These are phyloP conservation scores for Lantana camara DNA, from an alignment of 257 asterid species.

Conservation along the genomic window DNA sequence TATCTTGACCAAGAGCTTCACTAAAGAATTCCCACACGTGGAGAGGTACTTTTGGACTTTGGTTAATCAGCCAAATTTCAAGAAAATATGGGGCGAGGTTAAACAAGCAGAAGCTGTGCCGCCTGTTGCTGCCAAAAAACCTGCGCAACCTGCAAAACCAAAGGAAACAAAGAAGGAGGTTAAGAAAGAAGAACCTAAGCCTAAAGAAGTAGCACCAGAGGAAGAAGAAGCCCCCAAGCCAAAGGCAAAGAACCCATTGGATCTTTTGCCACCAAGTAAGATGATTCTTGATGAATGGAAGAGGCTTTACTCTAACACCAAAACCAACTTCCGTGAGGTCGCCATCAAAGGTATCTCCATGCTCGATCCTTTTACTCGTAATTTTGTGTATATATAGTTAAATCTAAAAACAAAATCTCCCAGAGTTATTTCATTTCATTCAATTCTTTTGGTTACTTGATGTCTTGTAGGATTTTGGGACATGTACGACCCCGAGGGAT, in stretches of 20 bases:
- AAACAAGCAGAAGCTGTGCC: constrained; percentile 65
- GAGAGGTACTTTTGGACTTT: constrained; percentile 93
- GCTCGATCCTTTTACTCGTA: too few relatives aligned
- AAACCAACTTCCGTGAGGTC: constrained; percentile 92
- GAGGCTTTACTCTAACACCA: constrained; percentile 96
- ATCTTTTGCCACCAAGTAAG: constrained; percentile 88
- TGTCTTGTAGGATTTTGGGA: constrained; percentile 87
- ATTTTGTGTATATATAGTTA: too few relatives aligned
- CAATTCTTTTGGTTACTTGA: background rate
- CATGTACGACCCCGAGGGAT: constrained; percentile 96
- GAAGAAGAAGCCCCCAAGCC: constrained; percentile 91
- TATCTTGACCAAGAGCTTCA: constrained; percentile 73
- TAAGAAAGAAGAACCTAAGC: constrained; percentile 62
- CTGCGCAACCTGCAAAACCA: constrained; percentile 68
- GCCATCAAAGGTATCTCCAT: constrained; percentile 69
- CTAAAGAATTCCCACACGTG: constrained; percentile 87
- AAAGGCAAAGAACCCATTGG: constrained; percentile 89
- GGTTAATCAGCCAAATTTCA: constrained; percentile 82
- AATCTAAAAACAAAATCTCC: too few relatives aligned
- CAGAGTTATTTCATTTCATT: too few relatives aligned
- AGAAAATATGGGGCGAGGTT: constrained; percentile 68
- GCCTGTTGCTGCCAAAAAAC: constrained; percentile 74
- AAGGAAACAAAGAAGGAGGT: constrained; percentile 64
- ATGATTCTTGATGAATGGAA: constrained; percentile 97
- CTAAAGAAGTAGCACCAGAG: constrained; percentile 42